These are phyloP conservation scores for Panaeolus papilionaceus DNA, from an alignment of 768 basidiomycete genomes.

Conservation along the genomic window DNA sequence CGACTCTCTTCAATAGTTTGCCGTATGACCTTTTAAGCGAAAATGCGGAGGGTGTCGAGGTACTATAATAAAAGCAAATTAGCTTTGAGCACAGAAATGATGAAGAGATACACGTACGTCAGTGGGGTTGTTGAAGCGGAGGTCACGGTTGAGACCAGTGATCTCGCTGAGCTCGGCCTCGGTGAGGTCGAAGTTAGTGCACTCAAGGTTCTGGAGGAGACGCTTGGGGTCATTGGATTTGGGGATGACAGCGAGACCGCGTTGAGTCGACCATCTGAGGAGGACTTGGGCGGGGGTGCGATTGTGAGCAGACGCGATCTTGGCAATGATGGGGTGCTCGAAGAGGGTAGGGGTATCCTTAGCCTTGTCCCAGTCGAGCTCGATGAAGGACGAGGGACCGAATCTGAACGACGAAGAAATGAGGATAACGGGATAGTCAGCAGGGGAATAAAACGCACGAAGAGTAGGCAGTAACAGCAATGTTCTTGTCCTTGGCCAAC, in stretches of 20 bases:
- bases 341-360: conserved; percentile 59
- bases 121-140: conserved; percentile 39
- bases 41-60: conserved; percentile 35
- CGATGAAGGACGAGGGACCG: conserved; percentile 55
- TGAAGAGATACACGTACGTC: conserved; percentile 26
- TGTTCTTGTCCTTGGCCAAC: conserved; percentile 60
- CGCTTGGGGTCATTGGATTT: conserved; percentile 62
- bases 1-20: background rate
- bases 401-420: conserved; percentile 19
- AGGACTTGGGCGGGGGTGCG: conserved; percentile 75
- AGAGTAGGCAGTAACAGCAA: conserved; percentile 72
- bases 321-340: conserved; percentile 48
- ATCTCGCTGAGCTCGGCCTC: conserved; percentile 64
- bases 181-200: conserved; percentile 52
- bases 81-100: background rate
- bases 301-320: conserved; percentile 53
- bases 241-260: conserved; percentile 76
- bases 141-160: conserved; percentile 56
- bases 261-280: conserved; percentile 82
- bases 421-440: conserved; percentile 26
- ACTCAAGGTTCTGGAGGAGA: conserved; percentile 55
- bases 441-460: conserved; percentile 38
- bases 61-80: conserved; percentile 24
- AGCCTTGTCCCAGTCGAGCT: conserved; percentile 68
- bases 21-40: conserved; percentile 25